phyloP scores from a whole-genome alignment of 2,329 filamentous ascomycete species.

The Xylaria sp. region DNA sequence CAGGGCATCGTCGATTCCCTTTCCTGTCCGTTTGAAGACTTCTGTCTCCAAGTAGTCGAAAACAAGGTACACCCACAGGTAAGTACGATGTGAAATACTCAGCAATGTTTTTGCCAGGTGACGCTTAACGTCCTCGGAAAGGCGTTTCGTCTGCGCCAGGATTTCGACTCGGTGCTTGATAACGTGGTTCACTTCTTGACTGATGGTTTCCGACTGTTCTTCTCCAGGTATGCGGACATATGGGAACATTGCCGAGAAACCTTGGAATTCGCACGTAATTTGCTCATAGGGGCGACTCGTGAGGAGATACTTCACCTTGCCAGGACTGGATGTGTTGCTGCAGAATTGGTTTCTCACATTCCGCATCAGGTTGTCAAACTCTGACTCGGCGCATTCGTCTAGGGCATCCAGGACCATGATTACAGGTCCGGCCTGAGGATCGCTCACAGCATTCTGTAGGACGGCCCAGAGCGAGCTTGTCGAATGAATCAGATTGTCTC shows the following conservation, averaged over 20 bases:
- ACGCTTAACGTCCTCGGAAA: neutral
- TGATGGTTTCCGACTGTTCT: conserved; percentile 11
- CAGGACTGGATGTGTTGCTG: neutral
- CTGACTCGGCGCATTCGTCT: conserved; percentile 11
- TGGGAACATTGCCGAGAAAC: neutral
- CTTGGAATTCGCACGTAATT: conserved; percentile 3
- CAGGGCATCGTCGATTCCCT: conserved; percentile 1
- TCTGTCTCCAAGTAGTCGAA: conserved; percentile 10
- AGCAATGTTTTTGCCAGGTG: conserved; percentile 8
- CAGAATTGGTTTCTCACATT: conserved; percentile 5
- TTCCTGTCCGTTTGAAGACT: neutral
- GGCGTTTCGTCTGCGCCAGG: conserved; percentile 1
- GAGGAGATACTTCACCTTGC: conserved; percentile 11
- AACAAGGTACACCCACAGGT: conserved; percentile 17
- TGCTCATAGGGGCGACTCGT: conserved; percentile 15
- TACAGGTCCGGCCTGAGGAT: conserved; percentile 8
- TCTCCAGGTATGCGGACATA: conserved; percentile 14
- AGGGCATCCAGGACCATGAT: conserved; percentile 16
- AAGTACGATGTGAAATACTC: conserved; percentile 10
- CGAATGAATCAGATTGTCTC: neutral
- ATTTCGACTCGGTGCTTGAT: conserved; percentile 8
- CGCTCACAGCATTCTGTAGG: conserved; percentile 1
- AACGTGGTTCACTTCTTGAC: conserved; percentile 12
- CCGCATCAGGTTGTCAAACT: conserved; percentile 1
- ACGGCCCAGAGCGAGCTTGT: conserved; percentile 8